Conservation (phyloP, 805 yeast genomes). For the Clavispora carvajalis region DNA sequence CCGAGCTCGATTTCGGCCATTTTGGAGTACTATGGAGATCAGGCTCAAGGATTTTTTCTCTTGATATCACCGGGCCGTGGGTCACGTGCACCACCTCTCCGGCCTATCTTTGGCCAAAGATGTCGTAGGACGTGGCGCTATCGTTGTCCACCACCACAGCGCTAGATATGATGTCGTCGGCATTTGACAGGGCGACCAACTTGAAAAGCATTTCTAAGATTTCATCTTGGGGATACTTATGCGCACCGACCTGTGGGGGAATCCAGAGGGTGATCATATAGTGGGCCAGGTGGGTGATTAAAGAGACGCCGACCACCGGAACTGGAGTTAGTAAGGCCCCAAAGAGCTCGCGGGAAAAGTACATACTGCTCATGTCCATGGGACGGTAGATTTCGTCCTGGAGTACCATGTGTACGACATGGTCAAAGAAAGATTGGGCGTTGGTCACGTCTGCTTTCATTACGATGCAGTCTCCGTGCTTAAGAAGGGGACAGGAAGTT, state of each 20-base stretch:
- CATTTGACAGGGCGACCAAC: background rate
- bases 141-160: background rate
- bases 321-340: slow-evolving; percentile 7
- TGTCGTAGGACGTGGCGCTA: background rate
- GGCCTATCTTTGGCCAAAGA: background rate
- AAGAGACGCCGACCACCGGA: slow-evolving; percentile 8
- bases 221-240: background rate
- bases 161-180: background rate
- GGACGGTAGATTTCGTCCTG: background rate
- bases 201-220: background rate
- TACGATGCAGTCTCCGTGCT: slow-evolving; percentile 4
- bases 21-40: background rate
- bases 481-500: background rate
- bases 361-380: slow-evolving; percentile 2
- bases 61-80: background rate
- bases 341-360: background rate
- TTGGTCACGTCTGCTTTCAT: slow-evolving; percentile 2
- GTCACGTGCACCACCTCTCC: background rate
- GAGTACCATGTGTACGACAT: slow-evolving; percentile 2
- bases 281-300: slow-evolving; percentile 3
- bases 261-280: slow-evolving; percentile 9
- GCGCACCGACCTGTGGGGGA: slow-evolving; percentile 1
- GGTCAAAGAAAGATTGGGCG: slow-evolving; percentile 1
- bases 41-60: background rate
- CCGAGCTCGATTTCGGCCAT: slow-evolving; percentile 50